A percentile compares a stretch with the other conserved stretches of the same genome.
Evolutionary conservation across 208 protist genomes (phyloP).

Genomic region (Novymonas esmeraldas): DNA sequence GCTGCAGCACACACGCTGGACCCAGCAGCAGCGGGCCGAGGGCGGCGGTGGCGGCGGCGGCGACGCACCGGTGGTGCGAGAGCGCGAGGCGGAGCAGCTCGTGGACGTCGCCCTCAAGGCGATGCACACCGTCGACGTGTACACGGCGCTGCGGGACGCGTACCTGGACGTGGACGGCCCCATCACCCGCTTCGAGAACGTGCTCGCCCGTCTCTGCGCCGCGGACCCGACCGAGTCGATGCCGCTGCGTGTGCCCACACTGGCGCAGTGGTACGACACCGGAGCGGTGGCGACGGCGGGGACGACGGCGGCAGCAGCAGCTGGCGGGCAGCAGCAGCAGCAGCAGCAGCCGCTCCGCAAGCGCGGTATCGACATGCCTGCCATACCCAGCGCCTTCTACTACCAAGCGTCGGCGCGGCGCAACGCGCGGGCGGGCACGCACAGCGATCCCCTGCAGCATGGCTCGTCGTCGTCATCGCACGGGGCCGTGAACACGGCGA

Average conservation of each 20-base stretch:
- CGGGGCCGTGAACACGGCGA: background rate
- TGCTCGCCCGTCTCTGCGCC: slow-evolving; percentile 22
- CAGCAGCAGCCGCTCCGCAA: slow-evolving; percentile 14
- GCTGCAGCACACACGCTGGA: slow-evolving; percentile 13
- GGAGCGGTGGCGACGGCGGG: background rate
- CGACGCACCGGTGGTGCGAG: background rate
- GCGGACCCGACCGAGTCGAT: background rate
- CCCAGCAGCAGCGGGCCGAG: background rate
- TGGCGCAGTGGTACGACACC: slow-evolving; percentile 25
- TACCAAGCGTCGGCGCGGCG: slow-evolving; percentile 28
- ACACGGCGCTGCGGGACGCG: slow-evolving; percentile 47
- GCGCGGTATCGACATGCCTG: slow-evolving; percentile 11
- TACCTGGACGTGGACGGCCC: slow-evolving; percentile 35
- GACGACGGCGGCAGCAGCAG: background rate
- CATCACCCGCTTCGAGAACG: slow-evolving; percentile 17
- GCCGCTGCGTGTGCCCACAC: slow-evolving; percentile 13
- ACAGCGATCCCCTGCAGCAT: background rate
- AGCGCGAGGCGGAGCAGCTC: slow-evolving; percentile 45
- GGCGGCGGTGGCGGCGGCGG: background rate
- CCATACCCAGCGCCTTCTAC: slow-evolving; percentile 24
- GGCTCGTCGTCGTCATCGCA: slow-evolving; percentile 1
- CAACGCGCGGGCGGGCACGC: slow-evolving; percentile 8
- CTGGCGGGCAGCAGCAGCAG: background rate
- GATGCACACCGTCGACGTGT: slow-evolving; percentile 35
- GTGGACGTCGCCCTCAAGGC: slow-evolving; percentile 29